phyloP scores from a whole-genome alignment of 495 filamentous ascomycete species.

The Penicillium cinerascens region DNA sequence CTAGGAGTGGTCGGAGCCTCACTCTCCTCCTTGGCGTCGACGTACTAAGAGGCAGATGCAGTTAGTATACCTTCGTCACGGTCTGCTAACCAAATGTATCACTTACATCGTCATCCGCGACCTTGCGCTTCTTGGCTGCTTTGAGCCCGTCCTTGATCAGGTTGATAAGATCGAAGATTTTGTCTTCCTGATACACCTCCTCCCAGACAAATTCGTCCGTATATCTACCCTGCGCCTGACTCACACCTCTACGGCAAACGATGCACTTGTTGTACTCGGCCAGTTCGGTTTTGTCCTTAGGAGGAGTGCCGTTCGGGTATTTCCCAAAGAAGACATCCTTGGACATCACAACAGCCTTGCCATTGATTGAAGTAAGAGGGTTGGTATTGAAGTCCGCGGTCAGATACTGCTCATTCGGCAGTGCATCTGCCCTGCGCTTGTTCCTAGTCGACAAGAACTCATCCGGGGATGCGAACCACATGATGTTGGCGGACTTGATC shows the following conservation, averaged over 20 bases:
- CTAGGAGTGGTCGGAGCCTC: conserved; percentile 54
- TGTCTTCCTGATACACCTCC: conserved; percentile 65
- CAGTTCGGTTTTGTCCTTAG: conserved; percentile 54
- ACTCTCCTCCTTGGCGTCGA: conserved; percentile 43
- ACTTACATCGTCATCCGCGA: conserved; percentile 50
- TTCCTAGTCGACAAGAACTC: conserved; percentile 73
- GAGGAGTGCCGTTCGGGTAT: conserved; percentile 75
- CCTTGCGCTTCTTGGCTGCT: conserved; percentile 47
- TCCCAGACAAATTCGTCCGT: conserved; percentile 94
- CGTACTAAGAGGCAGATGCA: conserved; percentile 23
- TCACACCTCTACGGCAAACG: conserved; percentile 84
- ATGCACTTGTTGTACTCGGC: conserved; percentile 85
- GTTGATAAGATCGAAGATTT: conserved; percentile 60
- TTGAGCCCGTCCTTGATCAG: conserved; percentile 63
- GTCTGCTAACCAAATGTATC: background rate
- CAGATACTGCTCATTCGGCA: conserved; percentile 90
- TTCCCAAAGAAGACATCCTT: conserved; percentile 55
- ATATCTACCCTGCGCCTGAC: conserved; percentile 81
- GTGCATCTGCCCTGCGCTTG: conserved; percentile 77
- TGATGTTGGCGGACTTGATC: conserved; percentile 65
- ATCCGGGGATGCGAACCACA: conserved; percentile 89
- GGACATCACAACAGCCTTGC: conserved; percentile 78
- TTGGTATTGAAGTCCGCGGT: conserved; percentile 81
- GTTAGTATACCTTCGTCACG: background rate
- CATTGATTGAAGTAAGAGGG: conserved; percentile 84